Evolutionary conservation across 257 asterid genomes (phyloP).

Genomic region (Eustoma russellianum): DNA sequence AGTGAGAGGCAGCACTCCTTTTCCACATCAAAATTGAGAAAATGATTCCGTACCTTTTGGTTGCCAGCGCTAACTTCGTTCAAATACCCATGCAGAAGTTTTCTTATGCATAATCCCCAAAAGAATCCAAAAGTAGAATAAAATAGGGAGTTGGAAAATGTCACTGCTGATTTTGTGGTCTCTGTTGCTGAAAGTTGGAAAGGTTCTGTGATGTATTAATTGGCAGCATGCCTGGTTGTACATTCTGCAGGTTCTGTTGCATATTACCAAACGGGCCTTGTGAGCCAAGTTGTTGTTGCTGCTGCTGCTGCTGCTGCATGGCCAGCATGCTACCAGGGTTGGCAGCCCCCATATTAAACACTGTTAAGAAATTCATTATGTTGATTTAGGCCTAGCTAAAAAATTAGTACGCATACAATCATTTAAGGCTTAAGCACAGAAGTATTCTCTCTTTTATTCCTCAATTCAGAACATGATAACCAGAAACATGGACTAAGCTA

Average conservation of each 20-base stretch:
- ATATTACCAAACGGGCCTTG: conserved; percentile 69
- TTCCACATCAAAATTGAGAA: too few relatives aligned
- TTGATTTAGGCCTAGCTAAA: background rate
- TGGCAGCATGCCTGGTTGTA: conserved; percentile 47
- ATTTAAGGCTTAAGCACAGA: background rate
- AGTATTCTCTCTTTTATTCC: background rate
- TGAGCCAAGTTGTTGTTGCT: conserved; percentile 33
- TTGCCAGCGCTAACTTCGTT: too few relatives aligned
- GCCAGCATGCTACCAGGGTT: conserved; percentile 71
- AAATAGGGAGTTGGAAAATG: background rate
- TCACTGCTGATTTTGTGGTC: conserved; percentile 80
- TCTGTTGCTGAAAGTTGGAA: conserved; percentile 80
- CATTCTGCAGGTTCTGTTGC: conserved; percentile 54
- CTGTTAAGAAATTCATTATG: conserved; percentile 21
- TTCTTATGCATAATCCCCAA: too few relatives aligned
- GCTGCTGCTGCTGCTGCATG: conserved; percentile 38
- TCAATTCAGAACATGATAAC: background rate
- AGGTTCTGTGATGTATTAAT: conserved; percentile 60
- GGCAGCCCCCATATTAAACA: conserved; percentile 69
- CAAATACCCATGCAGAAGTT: too few relatives aligned
- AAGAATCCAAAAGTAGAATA: background rate
- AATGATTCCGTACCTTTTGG: too few relatives aligned
- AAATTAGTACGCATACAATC: background rate
- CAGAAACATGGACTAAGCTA: background rate
- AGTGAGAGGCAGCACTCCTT: too few relatives aligned